A percentile compares a stretch with the other conserved stretches of the same genome.
Evolutionary conservation across 306 rosid species (phyloP).

Genomic region (Potentilla sterilis): DNA sequence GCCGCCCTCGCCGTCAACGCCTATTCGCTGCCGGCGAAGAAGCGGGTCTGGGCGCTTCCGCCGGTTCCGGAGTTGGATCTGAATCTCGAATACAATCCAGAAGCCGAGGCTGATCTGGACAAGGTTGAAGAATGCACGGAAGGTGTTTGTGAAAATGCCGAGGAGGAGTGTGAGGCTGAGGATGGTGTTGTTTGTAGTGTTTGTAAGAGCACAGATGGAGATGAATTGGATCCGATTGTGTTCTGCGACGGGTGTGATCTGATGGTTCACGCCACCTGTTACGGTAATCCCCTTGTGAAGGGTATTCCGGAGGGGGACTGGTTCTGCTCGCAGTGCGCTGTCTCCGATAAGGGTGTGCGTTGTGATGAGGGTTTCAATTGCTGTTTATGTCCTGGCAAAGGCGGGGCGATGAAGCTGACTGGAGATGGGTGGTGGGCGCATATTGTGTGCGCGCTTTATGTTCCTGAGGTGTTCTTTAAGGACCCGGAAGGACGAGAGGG

Average conservation of each 20-base stretch:
- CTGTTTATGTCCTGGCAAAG: constrained; percentile 55
- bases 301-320: constrained; percentile 67
- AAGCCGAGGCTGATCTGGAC: not conserved
- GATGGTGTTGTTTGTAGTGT: constrained; percentile 66
- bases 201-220: constrained; percentile 86
- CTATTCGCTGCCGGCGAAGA: constrained; percentile 65
- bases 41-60: constrained; percentile 61
- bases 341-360: not conserved
- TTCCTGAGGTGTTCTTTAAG: constrained; percentile 74
- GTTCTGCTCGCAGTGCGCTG: constrained; percentile 60
- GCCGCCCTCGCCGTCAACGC: constrained; percentile 16
- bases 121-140: constrained; percentile 5
- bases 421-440: constrained; percentile 66
- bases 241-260: constrained; percentile 83
- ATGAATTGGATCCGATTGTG: constrained; percentile 71
- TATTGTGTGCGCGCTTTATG: constrained; percentile 60
- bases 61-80: constrained; percentile 48
- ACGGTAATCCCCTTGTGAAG: constrained; percentile 59
- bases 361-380: constrained; percentile 11
- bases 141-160: constrained; percentile 1
- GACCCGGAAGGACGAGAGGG: constrained; percentile 81
- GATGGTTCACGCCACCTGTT: constrained; percentile 86
- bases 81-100: constrained; percentile 50
- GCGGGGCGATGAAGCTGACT: constrained; percentile 66
- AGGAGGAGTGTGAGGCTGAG: constrained; percentile 23